A percentile compares a stretch with the other conserved stretches of the same genome.
phyloP scores from a whole-genome alignment of 345 rosid species.

The Atalantia buxifolia region DNA sequence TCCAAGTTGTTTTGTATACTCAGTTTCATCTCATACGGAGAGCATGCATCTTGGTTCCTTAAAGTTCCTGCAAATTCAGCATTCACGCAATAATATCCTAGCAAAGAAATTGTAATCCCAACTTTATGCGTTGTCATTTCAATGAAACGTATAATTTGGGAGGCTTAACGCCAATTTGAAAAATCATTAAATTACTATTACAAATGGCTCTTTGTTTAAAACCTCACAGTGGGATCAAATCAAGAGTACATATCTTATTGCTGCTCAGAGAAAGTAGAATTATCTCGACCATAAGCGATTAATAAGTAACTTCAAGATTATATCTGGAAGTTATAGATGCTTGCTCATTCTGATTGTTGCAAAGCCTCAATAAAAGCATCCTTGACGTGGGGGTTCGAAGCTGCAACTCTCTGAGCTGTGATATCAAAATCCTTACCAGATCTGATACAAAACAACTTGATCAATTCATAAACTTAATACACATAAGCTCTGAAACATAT shows the following conservation, averaged over 20 bases:
- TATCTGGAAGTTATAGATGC: not conserved
- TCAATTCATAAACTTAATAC: not conserved
- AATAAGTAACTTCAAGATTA: not conserved
- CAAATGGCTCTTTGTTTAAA: not conserved
- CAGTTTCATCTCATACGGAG: not conserved
- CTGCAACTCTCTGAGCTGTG: constrained; percentile 76
- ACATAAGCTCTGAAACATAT: not conserved
- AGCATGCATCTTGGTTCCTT: not conserved
- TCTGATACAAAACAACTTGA: constrained; percentile 38
- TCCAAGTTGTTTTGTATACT: not conserved
- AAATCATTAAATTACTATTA: constrained; percentile 7
- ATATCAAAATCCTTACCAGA: constrained; percentile 87
- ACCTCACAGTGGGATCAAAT: not conserved
- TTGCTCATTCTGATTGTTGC: constrained; percentile 36
- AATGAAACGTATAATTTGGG: constrained; percentile 1
- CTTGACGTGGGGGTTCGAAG: constrained; percentile 73
- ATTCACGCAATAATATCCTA: not conserved
- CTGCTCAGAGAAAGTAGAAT: not conserved
- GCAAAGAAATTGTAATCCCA: not conserved
- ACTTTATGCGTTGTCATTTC: not conserved
- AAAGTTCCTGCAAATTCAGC: not conserved
- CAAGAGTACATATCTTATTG: not conserved
- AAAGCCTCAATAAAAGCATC: constrained; percentile 70
- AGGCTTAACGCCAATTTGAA: constrained; percentile 3
- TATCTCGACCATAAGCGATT: not conserved